A percentile compares a stretch with the other conserved stretches of the same genome.
Conservation (phyloP, 176 grass and related monocot genomes). For the Oryza meyeriana region DNA sequence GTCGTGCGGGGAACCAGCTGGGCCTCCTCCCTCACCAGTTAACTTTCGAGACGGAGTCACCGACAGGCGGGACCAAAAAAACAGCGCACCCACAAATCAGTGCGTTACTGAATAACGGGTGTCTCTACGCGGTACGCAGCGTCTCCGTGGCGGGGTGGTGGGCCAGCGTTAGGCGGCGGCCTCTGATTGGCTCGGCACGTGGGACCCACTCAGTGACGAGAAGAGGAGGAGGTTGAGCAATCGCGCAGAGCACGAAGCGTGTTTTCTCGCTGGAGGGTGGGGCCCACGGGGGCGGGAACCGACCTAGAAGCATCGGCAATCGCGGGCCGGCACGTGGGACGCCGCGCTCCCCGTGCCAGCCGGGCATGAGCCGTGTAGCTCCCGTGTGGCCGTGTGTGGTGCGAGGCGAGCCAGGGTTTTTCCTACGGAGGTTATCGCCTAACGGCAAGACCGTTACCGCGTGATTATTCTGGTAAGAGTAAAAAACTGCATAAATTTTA, state of each 20-base stretch:
- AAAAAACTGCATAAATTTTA: too few relatives aligned
- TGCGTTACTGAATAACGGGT: accelerated
- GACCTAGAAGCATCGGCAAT: conserved; percentile 36
- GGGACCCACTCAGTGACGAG: conserved; percentile 5
- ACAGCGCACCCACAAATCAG: accelerated
- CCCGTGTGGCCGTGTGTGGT: neutral
- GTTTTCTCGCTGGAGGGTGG: neutral
- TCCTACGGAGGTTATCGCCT: too few relatives aligned
- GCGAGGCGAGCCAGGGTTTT: neutral
- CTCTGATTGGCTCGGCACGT: neutral
- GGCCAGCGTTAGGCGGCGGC: neutral
- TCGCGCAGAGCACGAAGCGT: conserved; percentile 26
- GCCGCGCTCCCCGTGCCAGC: conserved; percentile 24
- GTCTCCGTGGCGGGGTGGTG: neutral
- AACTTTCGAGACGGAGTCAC: accelerated
- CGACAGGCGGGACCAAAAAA: neutral
- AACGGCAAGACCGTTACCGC: too few relatives aligned
- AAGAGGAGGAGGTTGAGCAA: neutral
- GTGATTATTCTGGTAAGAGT: too few relatives aligned
- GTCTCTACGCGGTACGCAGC: neutral
- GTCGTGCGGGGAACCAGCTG: conserved; percentile 35
- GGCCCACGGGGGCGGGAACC: conserved; percentile 29
- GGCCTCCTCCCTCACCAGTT: neutral
- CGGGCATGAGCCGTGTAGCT: neutral
- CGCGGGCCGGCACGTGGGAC: conserved; percentile 21